A percentile compares a stretch with the other conserved stretches of the same genome.
These are phyloP conservation scores for Sarcodon aspratus DNA, from an alignment of 768 basidiomycete genomes.

Conservation along the genomic window DNA sequence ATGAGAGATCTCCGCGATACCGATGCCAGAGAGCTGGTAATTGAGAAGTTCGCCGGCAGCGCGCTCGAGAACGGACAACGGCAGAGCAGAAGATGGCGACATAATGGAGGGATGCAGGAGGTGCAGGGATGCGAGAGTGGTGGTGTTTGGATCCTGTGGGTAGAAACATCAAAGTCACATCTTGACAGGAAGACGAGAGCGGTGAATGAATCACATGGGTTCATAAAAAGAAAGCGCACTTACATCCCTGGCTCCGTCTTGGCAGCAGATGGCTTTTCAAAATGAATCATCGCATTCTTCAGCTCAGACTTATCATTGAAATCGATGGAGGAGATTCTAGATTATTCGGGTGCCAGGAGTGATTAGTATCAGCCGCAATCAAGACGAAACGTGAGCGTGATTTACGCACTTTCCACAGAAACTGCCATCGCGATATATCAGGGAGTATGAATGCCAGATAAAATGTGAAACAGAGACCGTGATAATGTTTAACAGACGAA, in stretches of 20 bases:
- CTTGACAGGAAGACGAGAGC: too few species aligned
- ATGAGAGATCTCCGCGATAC: conserved; percentile 93
- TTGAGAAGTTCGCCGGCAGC: conserved; percentile 82
- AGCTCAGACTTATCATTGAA: conserved; percentile 28
- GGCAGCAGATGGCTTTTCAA: conserved; percentile 76
- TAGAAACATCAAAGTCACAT: too few species aligned
- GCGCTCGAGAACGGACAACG: conserved; percentile 71
- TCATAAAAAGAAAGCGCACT: conserved; percentile 3
- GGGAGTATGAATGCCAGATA: background rate
- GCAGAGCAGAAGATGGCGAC: conserved; percentile 89
- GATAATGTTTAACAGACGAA: background rate
- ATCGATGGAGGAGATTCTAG: conserved; percentile 67
- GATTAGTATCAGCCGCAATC: conserved; percentile 3
- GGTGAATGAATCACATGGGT: too few species aligned
- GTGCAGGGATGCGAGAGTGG: too few species aligned
- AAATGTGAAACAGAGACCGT: conserved; percentile 5
- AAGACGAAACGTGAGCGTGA: background rate
- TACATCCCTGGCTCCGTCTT: conserved; percentile 74
- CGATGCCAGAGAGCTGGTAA: conserved; percentile 85
- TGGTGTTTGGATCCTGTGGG: too few species aligned
- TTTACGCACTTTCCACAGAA: conserved; percentile 76
- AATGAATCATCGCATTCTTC: conserved; percentile 56
- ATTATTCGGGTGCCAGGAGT: conserved; percentile 1
- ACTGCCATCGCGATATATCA: conserved; percentile 20
- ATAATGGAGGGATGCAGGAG: too few species aligned